Percentiles rank a stretch among this genome's conserved stretches.
Evolutionary conservation across 306 rosid genomes (phyloP).

Genomic region (Quillaja saponaria): DNA sequence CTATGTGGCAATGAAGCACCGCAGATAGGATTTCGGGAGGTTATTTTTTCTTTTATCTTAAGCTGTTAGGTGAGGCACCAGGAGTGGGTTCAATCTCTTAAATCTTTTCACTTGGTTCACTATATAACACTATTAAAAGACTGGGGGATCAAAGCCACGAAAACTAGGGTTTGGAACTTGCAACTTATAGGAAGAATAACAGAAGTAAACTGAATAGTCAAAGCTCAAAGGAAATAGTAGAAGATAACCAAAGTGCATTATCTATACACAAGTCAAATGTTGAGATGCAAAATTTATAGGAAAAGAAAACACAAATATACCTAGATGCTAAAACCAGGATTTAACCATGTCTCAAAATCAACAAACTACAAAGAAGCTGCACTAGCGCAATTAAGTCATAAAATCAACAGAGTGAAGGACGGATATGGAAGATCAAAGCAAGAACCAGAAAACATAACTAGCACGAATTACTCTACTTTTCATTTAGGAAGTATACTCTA

Average conservation of each 20-base stretch:
- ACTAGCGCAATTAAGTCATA: background rate
- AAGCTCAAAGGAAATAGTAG: slow-evolving; percentile 6
- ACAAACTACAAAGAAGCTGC: slow-evolving; percentile 8
- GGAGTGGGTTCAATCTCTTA: background rate
- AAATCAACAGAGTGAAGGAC: slow-evolving; percentile 1
- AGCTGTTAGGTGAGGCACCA: too few species aligned
- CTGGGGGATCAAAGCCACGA: background rate
- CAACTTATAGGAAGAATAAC: background rate
- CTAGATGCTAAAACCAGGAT: slow-evolving; percentile 2
- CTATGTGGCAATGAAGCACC: slow-evolving; percentile 9
- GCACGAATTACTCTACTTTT: too few species aligned
- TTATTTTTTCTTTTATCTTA: too few species aligned
- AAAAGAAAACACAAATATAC: slow-evolving; percentile 6
- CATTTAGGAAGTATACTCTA: too few species aligned
- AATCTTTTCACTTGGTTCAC: background rate
- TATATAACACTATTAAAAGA: background rate
- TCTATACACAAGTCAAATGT: background rate
- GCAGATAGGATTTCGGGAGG: background rate
- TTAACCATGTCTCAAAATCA: background rate
- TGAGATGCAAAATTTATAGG: background rate
- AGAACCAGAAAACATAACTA: too few species aligned
- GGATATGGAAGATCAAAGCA: background rate
- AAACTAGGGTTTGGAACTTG: background rate
- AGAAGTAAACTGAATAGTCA: slow-evolving; percentile 6
- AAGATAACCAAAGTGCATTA: background rate